Conservation (phyloP, 2,329 filamentous ascomycete species). For the Alternaria novae-zelandiae region DNA sequence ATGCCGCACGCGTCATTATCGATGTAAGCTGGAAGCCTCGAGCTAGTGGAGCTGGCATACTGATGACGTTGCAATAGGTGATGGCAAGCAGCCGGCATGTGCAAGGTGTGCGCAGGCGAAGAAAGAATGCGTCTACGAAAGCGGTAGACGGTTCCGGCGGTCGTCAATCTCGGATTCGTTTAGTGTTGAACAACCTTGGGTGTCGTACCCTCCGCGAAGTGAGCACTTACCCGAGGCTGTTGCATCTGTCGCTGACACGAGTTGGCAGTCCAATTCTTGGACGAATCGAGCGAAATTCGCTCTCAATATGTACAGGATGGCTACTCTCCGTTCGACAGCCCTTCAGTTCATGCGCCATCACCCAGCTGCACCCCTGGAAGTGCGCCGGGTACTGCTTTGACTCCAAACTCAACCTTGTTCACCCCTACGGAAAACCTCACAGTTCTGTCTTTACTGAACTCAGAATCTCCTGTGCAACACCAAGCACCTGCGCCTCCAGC, state of each 20-base stretch:
- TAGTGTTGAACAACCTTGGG: constrained; percentile 43
- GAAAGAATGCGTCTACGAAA: constrained; percentile 45
- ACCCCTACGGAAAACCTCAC: constrained; percentile 41
- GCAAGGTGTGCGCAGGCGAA: constrained; percentile 41
- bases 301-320: constrained; percentile 37
- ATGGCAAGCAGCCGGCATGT: constrained; percentile 44
- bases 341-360: constrained; percentile 11
- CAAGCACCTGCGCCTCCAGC: constrained; percentile 19
- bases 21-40: constrained; percentile 29
- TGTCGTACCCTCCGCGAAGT: constrained; percentile 45
- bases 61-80: constrained; percentile 35
- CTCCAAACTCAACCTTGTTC: constrained; percentile 23
- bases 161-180: constrained; percentile 44
- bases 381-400: constrained; percentile 19
- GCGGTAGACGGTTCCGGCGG: constrained; percentile 43
- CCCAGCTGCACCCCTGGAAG: constrained; percentile 19
- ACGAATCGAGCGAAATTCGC: constrained; percentile 44
- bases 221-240: background rate
- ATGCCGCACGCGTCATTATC: constrained; percentile 48
- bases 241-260: constrained; percentile 14
- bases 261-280: constrained; percentile 43
- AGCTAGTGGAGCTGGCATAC: background rate
- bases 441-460: constrained; percentile 43
- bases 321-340: constrained; percentile 20
- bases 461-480: constrained; percentile 35